Conservation (phyloP, 2,329 filamentous ascomycete species). For the Fusarium scirpi region DNA sequence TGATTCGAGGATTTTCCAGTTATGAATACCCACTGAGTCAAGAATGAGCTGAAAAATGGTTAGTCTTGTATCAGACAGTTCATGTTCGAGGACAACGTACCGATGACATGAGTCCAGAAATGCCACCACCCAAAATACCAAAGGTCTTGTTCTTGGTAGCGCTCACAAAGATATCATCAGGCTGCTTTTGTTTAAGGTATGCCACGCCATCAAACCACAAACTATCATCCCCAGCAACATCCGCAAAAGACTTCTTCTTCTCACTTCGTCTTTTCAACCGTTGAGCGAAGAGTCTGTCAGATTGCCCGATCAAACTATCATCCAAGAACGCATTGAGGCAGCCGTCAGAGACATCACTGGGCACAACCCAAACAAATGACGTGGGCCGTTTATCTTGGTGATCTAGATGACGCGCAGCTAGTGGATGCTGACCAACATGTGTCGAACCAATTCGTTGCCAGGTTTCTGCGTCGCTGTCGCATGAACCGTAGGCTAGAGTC, state of each 20-base stretch:
- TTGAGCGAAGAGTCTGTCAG: constrained; percentile 6
- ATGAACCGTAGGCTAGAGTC: constrained; percentile 34
- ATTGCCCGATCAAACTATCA: constrained; percentile 34
- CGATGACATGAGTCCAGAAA: constrained; percentile 45
- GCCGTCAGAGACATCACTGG: constrained; percentile 6
- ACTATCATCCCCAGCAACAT: neutral
- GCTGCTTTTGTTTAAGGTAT: constrained; percentile 45
- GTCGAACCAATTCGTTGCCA: constrained; percentile 39
- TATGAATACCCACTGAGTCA: constrained; percentile 57
- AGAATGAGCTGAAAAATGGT: constrained; percentile 50
- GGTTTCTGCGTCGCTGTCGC: constrained; percentile 8
- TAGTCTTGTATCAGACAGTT: rapidly evolving
- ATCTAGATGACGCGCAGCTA: constrained; percentile 38
- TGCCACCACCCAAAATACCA: constrained; percentile 55
- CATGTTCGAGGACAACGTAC: rapidly evolving
- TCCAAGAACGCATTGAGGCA: constrained; percentile 43
- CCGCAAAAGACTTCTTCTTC: constrained; percentile 12
- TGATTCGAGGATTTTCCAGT: constrained; percentile 60
- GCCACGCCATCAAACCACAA: constrained; percentile 46
- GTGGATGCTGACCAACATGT: constrained; percentile 38
- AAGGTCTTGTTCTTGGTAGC: constrained; percentile 41
- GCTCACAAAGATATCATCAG: constrained; percentile 38
- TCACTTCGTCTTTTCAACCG: neutral
- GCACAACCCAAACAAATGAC: constrained; percentile 42
- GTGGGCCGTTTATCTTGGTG: constrained; percentile 28